phyloP scores from a whole-genome alignment of 192 early-diverging fungal species.

The Linnemannia exigua region DNA sequence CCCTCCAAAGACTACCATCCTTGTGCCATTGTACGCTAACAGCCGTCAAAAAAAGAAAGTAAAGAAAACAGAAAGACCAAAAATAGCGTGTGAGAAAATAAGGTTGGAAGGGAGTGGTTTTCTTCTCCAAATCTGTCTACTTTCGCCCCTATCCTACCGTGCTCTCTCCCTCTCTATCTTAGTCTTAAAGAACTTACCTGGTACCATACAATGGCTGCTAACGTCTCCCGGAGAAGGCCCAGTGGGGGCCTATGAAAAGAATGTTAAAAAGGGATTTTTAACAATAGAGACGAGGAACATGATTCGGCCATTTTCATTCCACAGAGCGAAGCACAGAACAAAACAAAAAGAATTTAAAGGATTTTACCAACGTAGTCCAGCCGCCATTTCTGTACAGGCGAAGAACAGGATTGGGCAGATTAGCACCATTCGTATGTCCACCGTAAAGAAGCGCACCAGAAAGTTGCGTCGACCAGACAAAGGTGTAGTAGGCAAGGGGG shows the following conservation, averaged over 20 bases:
- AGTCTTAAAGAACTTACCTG: neutral
- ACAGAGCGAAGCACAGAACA: neutral
- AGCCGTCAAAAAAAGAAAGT: neutral
- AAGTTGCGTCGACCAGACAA: neutral
- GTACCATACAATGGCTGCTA: neutral
- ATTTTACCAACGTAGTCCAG: neutral
- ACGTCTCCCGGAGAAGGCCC: neutral
- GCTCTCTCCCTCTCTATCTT: neutral
- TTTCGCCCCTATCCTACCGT: too few relatives aligned
- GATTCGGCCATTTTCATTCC: neutral
- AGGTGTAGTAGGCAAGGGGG: neutral
- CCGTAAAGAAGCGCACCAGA: neutral
- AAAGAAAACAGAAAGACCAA: too few relatives aligned
- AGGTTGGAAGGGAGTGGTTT: neutral
- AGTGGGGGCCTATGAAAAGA: neutral
- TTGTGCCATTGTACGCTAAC: constrained; percentile 2
- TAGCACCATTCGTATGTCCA: neutral
- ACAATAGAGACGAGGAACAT: too few relatives aligned
- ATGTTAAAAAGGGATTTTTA: neutral
- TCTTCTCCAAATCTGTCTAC: neutral
- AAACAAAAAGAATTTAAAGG: neutral
- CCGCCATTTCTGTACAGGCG: neutral
- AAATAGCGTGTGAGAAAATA: neutral
- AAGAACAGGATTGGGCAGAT: neutral
- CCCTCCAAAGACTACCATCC: constrained; percentile 9